Conservation (phyloP, 352 stramenopile species). For the Phytophthora vignae region DNA sequence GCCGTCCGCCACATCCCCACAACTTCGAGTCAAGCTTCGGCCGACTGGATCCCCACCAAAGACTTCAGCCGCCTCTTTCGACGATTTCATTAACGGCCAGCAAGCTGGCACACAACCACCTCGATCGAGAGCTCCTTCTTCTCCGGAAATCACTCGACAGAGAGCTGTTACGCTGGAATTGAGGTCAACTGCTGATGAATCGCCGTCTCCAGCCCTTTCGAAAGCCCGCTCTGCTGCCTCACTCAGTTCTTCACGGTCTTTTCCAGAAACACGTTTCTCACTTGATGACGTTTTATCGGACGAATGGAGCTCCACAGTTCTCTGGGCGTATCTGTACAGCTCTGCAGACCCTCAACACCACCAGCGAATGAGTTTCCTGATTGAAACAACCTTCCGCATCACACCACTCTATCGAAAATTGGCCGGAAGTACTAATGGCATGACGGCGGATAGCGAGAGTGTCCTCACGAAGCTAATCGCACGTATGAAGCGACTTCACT, state of each 20-base stretch:
- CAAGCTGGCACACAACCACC: conserved; percentile 1
- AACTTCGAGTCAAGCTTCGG: conserved; percentile 9
- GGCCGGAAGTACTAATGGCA: neutral
- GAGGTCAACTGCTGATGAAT: neutral
- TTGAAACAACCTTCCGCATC: conserved; percentile 62
- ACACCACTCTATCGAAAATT: conserved; percentile 43
- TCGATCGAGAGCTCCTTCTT: neutral
- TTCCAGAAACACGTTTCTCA: conserved; percentile 27
- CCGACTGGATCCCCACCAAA: neutral
- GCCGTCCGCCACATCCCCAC: neutral
- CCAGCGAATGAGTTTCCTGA: conserved; percentile 65
- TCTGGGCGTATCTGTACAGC: conserved; percentile 78
- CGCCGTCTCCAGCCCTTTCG: neutral
- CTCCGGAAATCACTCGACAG: conserved; percentile 5
- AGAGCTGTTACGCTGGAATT: conserved; percentile 24
- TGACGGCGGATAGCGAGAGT: conserved; percentile 2
- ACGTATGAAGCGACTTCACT: conserved; percentile 18
- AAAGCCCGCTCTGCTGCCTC: conserved; percentile 21
- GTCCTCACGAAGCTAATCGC: conserved; percentile 8
- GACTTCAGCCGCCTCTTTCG: conserved; percentile 4
- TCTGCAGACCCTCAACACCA: conserved; percentile 46
- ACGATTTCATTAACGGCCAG: conserved; percentile 2
- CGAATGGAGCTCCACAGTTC: conserved; percentile 75
- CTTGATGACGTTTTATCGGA: conserved; percentile 69
- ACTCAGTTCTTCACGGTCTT: neutral